Conservation (phyloP, 306 rosid genomes). For the Styphnolobium japonicum region DNA sequence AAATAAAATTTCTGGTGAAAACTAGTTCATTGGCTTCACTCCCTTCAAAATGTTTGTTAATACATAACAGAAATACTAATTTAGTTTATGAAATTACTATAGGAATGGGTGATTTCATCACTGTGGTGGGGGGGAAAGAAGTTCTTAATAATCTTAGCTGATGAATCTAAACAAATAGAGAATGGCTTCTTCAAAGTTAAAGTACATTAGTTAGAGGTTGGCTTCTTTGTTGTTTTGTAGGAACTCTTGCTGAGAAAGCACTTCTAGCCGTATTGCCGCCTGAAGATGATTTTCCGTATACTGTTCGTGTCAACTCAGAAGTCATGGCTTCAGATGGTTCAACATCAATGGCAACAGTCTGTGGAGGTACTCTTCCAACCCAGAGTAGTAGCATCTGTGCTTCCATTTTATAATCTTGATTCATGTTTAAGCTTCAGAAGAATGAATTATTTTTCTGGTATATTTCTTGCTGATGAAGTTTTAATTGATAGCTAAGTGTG, state of each 20-base stretch:
- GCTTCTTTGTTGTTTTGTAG: constrained; percentile 40
- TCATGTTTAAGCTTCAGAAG: neutral
- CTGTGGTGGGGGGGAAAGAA: neutral
- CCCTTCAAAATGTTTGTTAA: neutral
- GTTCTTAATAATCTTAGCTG: neutral
- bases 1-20: neutral
- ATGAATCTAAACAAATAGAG: neutral
- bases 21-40: neutral
- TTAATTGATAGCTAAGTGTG: neutral
- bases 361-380: constrained; percentile 69
- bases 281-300: constrained; percentile 79
- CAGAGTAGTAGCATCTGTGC: neutral
- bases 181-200: neutral
- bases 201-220: neutral
- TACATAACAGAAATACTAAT: neutral
- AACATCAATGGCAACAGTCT: constrained; percentile 97
- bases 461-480: constrained; percentile 3
- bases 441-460: neutral
- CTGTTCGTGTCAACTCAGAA: constrained; percentile 87
- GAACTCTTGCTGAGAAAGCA: constrained; percentile 98
- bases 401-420: neutral
- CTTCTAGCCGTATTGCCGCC: constrained; percentile 93
- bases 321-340: constrained; percentile 99
- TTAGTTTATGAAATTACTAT: neutral
- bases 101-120: neutral